Percentiles rank a stretch among this genome's conserved stretches.
Evolutionary conservation across 805 yeast genomes (phyloP).

Genomic region (Maudiozyma turicensis): DNA sequence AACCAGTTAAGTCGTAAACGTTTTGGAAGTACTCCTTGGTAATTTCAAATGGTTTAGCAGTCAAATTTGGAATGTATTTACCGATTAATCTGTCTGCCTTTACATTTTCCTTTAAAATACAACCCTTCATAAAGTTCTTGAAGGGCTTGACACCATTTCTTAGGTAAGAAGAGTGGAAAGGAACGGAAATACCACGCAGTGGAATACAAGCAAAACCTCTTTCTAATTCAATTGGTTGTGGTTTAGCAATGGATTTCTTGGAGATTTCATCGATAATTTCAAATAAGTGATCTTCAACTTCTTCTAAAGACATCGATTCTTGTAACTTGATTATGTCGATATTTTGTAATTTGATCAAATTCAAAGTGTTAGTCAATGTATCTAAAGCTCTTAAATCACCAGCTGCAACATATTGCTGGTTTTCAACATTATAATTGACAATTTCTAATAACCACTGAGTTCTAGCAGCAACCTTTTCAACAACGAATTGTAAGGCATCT

Average conservation of each 20-base stretch:
- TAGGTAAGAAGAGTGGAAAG: conserved; percentile 98
- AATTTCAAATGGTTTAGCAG: conserved; percentile 93
- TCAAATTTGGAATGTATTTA: conserved; percentile 96
- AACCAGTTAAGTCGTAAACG: conserved; percentile 83
- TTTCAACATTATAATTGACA: conserved; percentile 96
- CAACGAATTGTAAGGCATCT: conserved; percentile 89
- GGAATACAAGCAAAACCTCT: conserved; percentile 99
- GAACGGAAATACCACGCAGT: conserved; percentile 97
- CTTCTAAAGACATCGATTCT: conserved; percentile 71
- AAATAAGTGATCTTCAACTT: conserved; percentile 77
- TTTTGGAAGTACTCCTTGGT: conserved; percentile 96
- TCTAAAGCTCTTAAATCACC: conserved; percentile 97
- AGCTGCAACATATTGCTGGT: conserved; percentile 96
- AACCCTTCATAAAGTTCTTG: conserved; percentile 94
- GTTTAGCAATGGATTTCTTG: conserved; percentile 71
- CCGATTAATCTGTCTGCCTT: conserved; percentile 89
- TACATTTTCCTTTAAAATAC: conserved; percentile 88
- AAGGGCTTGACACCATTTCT: conserved; percentile 98
- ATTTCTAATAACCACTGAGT: conserved; percentile 94
- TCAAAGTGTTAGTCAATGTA: conserved; percentile 84
- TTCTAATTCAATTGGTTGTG: conserved; percentile 93
- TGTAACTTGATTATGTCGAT: conserved; percentile 84
- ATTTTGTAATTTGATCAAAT: conserved; percentile 88
- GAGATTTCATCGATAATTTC: conserved; percentile 85
- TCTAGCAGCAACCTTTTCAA: conserved; percentile 71